A percentile compares a stretch with the other conserved stretches of the same genome.
Conservation (phyloP, 345 rosid species). For the Euphorbia tirucalli region DNA sequence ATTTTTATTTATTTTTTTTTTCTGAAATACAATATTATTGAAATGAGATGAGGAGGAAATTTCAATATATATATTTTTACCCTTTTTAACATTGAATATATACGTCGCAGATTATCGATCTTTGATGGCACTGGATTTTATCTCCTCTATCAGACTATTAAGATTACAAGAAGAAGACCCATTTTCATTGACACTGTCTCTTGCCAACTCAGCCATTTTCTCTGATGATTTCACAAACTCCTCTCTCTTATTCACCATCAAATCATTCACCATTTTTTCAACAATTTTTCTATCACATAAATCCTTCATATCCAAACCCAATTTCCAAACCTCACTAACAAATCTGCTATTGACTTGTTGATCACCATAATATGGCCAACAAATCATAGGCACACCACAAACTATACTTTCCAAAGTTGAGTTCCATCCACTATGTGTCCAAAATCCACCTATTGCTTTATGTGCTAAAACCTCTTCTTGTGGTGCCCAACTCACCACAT, state of each 20-base stretch:
- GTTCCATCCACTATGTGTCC: no score
- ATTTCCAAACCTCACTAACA: constrained; percentile 52
- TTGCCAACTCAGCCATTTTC: constrained; percentile 22
- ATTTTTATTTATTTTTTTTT: no score
- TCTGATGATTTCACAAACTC: constrained; percentile 18
- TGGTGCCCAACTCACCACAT: constrained; percentile 36
- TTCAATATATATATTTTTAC: no score
- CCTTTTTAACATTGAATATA: no score
- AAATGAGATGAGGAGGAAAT: no score
- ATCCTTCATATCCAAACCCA: constrained; percentile 67
- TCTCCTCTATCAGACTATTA: constrained; percentile 12
- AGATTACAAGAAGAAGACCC: no score
- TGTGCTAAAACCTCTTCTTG: constrained; percentile 52
- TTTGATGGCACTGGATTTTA: not conserved
- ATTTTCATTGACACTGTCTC: constrained; percentile 16
- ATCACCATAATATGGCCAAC: constrained; percentile 36
- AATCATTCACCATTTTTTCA: constrained; percentile 45
- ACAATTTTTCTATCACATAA: constrained; percentile 44
- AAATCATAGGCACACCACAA: no score
- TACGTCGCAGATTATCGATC: no score
- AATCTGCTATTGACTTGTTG: constrained; percentile 59
- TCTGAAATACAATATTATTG: no score
- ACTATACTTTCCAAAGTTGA: no score
- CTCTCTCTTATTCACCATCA: constrained; percentile 55
- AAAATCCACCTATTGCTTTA: constrained; percentile 50